Conservation (phyloP, 345 rosid genomes). For the Passiflora organensis region DNA sequence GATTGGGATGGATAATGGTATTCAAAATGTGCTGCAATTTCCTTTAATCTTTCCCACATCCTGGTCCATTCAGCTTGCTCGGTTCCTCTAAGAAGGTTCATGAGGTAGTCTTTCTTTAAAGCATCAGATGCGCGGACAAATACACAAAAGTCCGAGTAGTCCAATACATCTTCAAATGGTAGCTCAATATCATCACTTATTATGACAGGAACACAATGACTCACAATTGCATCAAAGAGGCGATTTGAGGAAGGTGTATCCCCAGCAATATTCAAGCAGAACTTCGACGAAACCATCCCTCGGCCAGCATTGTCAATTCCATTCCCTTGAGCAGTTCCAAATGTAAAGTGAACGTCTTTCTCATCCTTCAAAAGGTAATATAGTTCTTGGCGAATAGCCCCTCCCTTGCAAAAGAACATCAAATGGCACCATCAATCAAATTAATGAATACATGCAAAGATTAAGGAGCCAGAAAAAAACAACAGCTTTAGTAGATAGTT, state of each 20-base stretch:
- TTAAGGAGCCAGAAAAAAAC: too few relatives aligned
- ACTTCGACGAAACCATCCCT: slow-evolving; percentile 87
- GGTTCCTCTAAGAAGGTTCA: slow-evolving; percentile 59
- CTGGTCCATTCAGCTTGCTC: slow-evolving; percentile 52
- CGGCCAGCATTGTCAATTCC: slow-evolving; percentile 62
- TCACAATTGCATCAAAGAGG: slow-evolving; percentile 79
- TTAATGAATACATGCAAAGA: not conserved
- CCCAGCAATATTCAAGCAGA: slow-evolving; percentile 87
- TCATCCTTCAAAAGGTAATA: slow-evolving; percentile 84
- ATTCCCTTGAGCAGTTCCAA: slow-evolving; percentile 59
- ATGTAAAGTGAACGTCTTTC: slow-evolving; percentile 76
- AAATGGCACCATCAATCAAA: not conserved
- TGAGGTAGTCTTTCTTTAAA: slow-evolving; percentile 53
- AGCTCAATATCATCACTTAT: slow-evolving; percentile 83
- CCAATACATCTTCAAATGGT: slow-evolving; percentile 83
- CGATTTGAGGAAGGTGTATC: slow-evolving; percentile 97
- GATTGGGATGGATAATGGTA: slow-evolving; percentile 66
- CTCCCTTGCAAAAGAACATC: slow-evolving; percentile 45
- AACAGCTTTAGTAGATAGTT: too few relatives aligned
- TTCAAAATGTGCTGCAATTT: slow-evolving; percentile 48
- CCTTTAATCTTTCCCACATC: slow-evolving; percentile 70
- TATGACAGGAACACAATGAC: slow-evolving; percentile 84
- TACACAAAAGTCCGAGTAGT: slow-evolving; percentile 70
- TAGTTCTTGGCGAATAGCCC: slow-evolving; percentile 71
- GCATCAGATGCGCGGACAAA: slow-evolving; percentile 70